Base-by-base conservation (phyloP, 768 basidiomycete species). In the Termitomyces sp. region DNA sequence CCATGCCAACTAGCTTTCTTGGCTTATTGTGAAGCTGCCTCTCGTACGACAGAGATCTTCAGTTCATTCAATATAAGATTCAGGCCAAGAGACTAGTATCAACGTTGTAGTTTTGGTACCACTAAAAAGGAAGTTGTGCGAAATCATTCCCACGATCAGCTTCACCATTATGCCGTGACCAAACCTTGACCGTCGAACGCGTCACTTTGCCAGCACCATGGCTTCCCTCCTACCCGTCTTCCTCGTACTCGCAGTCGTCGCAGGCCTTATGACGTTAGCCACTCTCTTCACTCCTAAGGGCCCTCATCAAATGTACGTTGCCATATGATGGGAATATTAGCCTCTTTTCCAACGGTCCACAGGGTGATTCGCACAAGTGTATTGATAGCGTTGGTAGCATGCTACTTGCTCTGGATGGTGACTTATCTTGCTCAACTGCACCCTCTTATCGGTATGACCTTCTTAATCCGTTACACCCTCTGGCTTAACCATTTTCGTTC, bases 341-440 rank as follows among this genome's bases (percentile, higher is more conserved):
- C 45, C 13, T 53, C 26, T 59, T 28, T 56, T 31, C 50, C 16
- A 57, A 20, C 12, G 15, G 29, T 33, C n/a, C 42, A 42, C 71
- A 98, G 95, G 57, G 82, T 94, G 52, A 81, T 94, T 62, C 88
- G 95, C 63, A 89, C 93, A 2, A 81, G 81, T 60, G 68, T 93
- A 49, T 78, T 92, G 75, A 82, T 98, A 60, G 81, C 90, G 2
- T 72, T 98, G 18, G 76, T 84, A 3, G 88, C 82, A 55, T 95
- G 92, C 73, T 98, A 94, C 76, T 82, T 98, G 65, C 87, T 98
- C 86, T 98, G 95, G 95, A 88, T 88, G 75, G 84, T 96, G 67
- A 94, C 95, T n/a, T 98, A 96, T 73, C 80, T 97, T 69, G 94
- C 94, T 1, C 95, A 98, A 68, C 72, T 97, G 51, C 86, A 98